Conservation (phyloP, 2,329 filamentous ascomycete species). For the Zasmidium angulare region DNA sequence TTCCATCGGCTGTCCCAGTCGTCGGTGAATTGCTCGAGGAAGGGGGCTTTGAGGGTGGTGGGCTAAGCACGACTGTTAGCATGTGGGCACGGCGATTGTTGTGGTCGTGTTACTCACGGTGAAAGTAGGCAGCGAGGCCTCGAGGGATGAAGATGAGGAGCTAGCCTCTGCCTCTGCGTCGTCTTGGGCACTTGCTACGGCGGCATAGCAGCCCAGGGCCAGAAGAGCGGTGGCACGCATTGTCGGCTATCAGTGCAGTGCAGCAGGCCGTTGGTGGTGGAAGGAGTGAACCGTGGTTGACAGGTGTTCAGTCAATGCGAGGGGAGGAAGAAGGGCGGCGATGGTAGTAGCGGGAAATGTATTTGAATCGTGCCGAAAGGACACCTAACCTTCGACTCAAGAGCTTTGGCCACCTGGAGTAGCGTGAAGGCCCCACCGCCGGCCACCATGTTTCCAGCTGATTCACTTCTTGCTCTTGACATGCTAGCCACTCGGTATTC, state of each 20-base stretch:
- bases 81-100: neutral
- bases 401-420: no score
- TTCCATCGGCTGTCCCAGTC: slow-evolving; percentile 95
- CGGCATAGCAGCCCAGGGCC: slow-evolving; percentile 66
- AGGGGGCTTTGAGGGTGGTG: slow-evolving; percentile 82
- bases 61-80: slow-evolving; percentile 58
- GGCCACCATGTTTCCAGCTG: no score
- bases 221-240: slow-evolving; percentile 85
- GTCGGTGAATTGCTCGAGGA: slow-evolving; percentile 97
- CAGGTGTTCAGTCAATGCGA: neutral
- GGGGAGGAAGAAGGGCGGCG: neutral
- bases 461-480: no score
- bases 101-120: slow-evolving; percentile 16
- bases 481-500: no score
- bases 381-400: no score
- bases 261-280: neutral
- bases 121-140: slow-evolving; percentile 22
- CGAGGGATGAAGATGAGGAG: slow-evolving; percentile 16
- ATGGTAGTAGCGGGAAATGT: neutral
- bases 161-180: slow-evolving; percentile 17
- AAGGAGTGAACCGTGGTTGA: neutral
- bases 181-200: slow-evolving; percentile 67
- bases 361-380: neutral
- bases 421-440: no score
- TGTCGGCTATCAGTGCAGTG: slow-evolving; percentile 38